Evolutionary conservation across 306 rosid genomes (phyloP), one percentile per base, ranked within the genome.

Genomic region (Glycyrrhiza uralensis): DNA sequence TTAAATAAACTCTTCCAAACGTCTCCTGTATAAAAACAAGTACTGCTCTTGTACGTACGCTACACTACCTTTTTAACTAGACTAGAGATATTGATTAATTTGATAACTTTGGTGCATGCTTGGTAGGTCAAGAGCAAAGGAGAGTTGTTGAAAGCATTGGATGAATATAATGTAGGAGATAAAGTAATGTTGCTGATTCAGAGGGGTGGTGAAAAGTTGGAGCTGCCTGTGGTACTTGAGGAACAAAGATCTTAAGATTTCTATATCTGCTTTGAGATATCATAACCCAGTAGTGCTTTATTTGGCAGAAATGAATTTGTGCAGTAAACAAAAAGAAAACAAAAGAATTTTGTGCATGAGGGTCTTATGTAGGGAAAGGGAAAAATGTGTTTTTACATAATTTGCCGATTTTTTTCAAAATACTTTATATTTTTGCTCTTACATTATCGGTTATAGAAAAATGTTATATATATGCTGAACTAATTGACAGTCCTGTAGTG

Each of bases 111-210:
- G 57, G 26, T 73, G 62, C 63, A 39, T 30, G 62, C 52, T 79
- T 64, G 38, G 7, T 83, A 93, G 98, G 94, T 93, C 1, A 91
- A 86, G 81, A 87, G 33, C 92, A 89, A 79, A 85, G 96, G 88
- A 77, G 96, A 91, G 58, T 71, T 94, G 83, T 79, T 85, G 84
- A 91, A 85, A 76, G 60, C 82, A 24, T 76, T 88, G 79, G 96
- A 94, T 82, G 97, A 94, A 2, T 87, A 89, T 69, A 89, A 65
- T 26, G 85, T 87, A 1, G 96, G 98, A 20, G 96, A 87, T 56
- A 74, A 82, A 77, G 91, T 91, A 50, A 78, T 62, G 6, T 76
- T 94, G 60, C 72, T 78, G 80, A 79, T 94, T 76, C 87, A 83
- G 52, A 91, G 97, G 45, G 93, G 87, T 26, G 72, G 60, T 79